These are phyloP conservation scores for Amanita subjunquillea DNA, from an alignment of 768 basidiomycete species.

Conservation along the genomic window DNA sequence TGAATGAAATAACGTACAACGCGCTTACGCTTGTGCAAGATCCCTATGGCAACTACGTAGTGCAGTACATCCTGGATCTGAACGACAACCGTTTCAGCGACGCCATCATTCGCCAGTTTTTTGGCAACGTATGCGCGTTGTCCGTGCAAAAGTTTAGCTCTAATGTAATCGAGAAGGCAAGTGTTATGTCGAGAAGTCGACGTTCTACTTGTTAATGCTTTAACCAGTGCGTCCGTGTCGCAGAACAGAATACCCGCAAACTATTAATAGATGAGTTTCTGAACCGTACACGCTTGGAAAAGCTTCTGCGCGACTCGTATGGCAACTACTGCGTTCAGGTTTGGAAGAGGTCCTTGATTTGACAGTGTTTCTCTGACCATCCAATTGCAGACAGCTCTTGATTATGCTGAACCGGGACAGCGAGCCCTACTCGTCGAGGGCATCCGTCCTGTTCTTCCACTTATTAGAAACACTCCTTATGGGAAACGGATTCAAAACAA, in stretches of 20 bases:
- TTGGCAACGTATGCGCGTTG: constrained; percentile 93
- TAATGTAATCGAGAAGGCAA: constrained; percentile 94
- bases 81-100: constrained; percentile 99
- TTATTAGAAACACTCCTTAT: constrained; percentile 98
- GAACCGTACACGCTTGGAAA: constrained; percentile 91
- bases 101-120: constrained; percentile 93
- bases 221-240: constrained; percentile 74
- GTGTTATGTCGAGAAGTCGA: neutral
- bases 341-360: constrained; percentile 10
- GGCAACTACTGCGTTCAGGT: constrained; percentile 95
- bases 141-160: constrained; percentile 99
- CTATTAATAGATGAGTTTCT: constrained; percentile 91
- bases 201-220: neutral
- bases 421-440: constrained; percentile 90
- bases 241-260: constrained; percentile 91
- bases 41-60: constrained; percentile 91
- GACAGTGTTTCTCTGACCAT: neutral
- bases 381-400: constrained; percentile 74
- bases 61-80: constrained; percentile 96
- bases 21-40: constrained; percentile 97
- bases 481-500: constrained; percentile 99
- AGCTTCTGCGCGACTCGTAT: constrained; percentile 91
- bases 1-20: constrained; percentile 98
- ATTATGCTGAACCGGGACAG: constrained; percentile 94
- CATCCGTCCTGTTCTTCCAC: constrained; percentile 94